A percentile compares a stretch with the other conserved stretches of the same genome.
Conservation (phyloP, 73 alveolate species). For the Paramecium caudatum region DNA sequence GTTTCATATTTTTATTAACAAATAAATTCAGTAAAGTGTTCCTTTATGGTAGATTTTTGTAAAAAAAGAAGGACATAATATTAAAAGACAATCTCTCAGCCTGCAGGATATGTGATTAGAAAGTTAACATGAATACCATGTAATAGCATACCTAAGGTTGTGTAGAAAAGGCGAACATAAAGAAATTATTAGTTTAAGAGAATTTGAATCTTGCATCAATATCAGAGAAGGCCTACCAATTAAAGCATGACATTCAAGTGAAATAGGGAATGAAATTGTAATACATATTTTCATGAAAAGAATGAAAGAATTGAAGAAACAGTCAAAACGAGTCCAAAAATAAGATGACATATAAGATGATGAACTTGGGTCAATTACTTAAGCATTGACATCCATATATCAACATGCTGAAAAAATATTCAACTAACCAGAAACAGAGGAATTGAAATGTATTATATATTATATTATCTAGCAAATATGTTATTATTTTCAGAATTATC, state of each 20-base stretch:
- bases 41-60: constrained; percentile 8
- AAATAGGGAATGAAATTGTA: constrained; percentile 34
- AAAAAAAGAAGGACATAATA: background rate
- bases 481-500: constrained; percentile 24
- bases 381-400: constrained; percentile 2
- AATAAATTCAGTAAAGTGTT: background rate
- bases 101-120: constrained; percentile 49
- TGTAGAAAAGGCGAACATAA: constrained; percentile 71
- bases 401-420: constrained; percentile 48
- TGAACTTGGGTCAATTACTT: background rate
- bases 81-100: constrained; percentile 47
- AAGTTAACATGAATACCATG: background rate
- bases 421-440: constrained; percentile 44
- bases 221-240: constrained; percentile 67
- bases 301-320: constrained; percentile 32
- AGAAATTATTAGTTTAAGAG: constrained; percentile 41
- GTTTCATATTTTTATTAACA: background rate
- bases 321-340: background rate
- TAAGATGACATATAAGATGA: background rate
- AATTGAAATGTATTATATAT: background rate
- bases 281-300: background rate
- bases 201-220: constrained; percentile 54
- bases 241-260: constrained; percentile 31
- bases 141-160: constrained; percentile 63
- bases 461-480: constrained; percentile 15